Conservation (phyloP, 495 filamentous ascomycete genomes). For the Penicillium chermesinum region DNA sequence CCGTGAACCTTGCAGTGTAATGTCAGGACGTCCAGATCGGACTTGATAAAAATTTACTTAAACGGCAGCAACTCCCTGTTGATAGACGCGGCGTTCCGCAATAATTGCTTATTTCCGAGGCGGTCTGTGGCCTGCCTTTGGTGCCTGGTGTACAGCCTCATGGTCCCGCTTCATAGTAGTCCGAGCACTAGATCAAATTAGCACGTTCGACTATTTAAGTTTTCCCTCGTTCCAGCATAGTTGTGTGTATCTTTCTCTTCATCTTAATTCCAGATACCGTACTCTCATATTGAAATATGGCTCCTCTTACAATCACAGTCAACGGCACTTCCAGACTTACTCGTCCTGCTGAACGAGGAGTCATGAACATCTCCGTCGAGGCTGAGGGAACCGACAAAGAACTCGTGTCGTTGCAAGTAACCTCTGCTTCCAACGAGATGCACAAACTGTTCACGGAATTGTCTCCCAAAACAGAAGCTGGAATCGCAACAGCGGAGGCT, state of each 20-base stretch:
- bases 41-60: too few species aligned
- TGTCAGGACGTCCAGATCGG: too few species aligned
- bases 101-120: too few species aligned
- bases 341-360: constrained; percentile 13
- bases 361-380: constrained; percentile 11
- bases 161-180: too few species aligned
- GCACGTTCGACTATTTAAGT: too few species aligned
- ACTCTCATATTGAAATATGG: constrained; percentile 4
- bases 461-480: background rate
- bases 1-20: too few species aligned
- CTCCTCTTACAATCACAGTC: constrained; percentile 17
- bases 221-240: too few species aligned
- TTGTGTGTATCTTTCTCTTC: background rate
- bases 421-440: constrained; percentile 8
- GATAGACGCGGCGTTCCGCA: too few species aligned
- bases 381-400: constrained; percentile 12
- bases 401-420: constrained; percentile 14
- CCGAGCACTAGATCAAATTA: too few species aligned
- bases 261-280: background rate
- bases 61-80: too few species aligned
- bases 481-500: constrained; percentile 6
- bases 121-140: too few species aligned
- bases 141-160: too few species aligned
- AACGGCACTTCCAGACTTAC: constrained; percentile 14
- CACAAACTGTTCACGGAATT: constrained; percentile 8